Conservation (phyloP, 108 stramenopile species). For the Cyclostephanos tholiformis region DNA sequence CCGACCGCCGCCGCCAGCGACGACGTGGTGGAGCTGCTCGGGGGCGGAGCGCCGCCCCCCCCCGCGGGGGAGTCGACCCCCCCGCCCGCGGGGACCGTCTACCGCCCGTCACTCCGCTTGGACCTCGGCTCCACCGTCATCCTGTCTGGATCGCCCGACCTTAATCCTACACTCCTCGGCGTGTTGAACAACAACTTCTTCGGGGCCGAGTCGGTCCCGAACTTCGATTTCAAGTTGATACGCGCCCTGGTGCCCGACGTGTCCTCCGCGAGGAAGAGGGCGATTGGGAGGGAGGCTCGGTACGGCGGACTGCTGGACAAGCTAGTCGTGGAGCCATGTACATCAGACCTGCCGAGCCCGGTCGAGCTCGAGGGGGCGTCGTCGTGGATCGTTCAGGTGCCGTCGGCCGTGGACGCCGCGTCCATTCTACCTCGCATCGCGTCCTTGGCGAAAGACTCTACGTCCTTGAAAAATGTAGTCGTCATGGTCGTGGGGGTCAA, state of each 20-base stretch:
- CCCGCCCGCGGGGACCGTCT: background rate
- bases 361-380: constrained; percentile 61
- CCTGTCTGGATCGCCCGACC: constrained; percentile 13
- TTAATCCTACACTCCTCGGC: constrained; percentile 19
- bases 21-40: constrained; percentile 3
- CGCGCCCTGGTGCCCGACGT: constrained; percentile 74
- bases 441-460: constrained; percentile 31
- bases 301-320: constrained; percentile 89
- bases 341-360: constrained; percentile 36
- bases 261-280: constrained; percentile 79
- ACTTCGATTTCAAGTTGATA: constrained; percentile 77
- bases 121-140: constrained; percentile 33
- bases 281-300: constrained; percentile 73
- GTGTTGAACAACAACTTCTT: constrained; percentile 42
- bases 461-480: constrained; percentile 60
- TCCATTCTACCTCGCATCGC: constrained; percentile 42
- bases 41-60: background rate
- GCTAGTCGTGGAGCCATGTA: constrained; percentile 51
- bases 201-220: constrained; percentile 23
- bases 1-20: background rate
- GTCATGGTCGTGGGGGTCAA: constrained; percentile 50
- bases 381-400: constrained; percentile 63
- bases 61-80: background rate
- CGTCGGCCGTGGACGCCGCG: background rate
- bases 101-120: constrained; percentile 23